Percentiles rank a stretch among this genome's conserved stretches.
Evolutionary conservation across 2,329 filamentous ascomycete species (phyloP).

Genomic region (Diaporthe caulivora): DNA sequence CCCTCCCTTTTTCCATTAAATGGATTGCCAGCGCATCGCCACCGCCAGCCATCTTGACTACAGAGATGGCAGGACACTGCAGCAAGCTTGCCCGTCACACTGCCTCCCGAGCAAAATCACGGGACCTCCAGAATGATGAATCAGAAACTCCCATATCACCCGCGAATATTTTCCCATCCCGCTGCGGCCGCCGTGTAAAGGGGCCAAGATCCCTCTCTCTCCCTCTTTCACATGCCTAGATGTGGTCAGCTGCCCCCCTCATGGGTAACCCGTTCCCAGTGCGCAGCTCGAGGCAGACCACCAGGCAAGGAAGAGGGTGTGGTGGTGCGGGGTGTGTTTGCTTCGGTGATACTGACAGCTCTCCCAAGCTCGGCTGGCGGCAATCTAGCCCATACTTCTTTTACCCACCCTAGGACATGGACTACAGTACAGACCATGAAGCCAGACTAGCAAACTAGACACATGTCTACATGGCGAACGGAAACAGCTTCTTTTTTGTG

Average conservation of each 20-base stretch:
- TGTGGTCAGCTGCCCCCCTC: background rate
- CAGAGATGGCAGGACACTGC: background rate
- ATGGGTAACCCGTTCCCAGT: background rate
- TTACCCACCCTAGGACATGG: too few relatives aligned
- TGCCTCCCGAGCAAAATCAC: slow-evolving; percentile 6
- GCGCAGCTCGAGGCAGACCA: background rate
- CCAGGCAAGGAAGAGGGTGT: background rate
- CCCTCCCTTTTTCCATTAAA: background rate
- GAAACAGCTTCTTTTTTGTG: background rate
- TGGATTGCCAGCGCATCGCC: slow-evolving; percentile 4
- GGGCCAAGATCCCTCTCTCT: background rate
- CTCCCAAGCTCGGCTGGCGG: slow-evolving; percentile 19
- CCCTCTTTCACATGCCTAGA: slow-evolving; percentile 19
- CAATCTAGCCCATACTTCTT: background rate
- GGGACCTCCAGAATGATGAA: slow-evolving; percentile 20
- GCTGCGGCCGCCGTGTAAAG: slow-evolving; percentile 10
- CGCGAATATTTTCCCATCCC: background rate
- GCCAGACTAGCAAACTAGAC: too few relatives aligned
- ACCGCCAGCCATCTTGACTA: too few relatives aligned
- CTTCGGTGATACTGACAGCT: slow-evolving; percentile 7
- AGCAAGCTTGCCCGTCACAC: background rate
- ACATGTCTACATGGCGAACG: background rate
- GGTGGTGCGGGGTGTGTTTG: slow-evolving; percentile 21
- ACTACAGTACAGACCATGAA: too few relatives aligned
- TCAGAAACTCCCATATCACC: slow-evolving; percentile 4